Percentiles rank a stretch among this genome's conserved stretches.
Evolutionary conservation across 1,284 basidiomycete species (phyloP).

Genomic region (Inonotus hispidus): DNA sequence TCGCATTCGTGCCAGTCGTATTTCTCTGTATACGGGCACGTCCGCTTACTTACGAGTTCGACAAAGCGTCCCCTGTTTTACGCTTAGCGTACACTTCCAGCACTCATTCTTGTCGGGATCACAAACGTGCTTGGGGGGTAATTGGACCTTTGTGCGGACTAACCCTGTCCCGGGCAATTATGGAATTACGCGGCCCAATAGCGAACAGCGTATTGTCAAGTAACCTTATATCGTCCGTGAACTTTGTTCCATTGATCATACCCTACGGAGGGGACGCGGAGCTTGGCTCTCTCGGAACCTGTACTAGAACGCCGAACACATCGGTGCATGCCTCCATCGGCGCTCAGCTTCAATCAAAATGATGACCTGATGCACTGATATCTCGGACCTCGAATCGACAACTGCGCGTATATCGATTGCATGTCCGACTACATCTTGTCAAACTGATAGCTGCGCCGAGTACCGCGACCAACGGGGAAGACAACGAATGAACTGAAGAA

Average conservation of each 20-base stretch:
- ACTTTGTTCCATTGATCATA: not conserved
- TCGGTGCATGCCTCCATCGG: not conserved
- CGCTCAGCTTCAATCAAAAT: not conserved
- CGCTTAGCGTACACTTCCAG: not conserved
- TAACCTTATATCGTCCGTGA: not conserved
- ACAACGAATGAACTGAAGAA: not conserved
- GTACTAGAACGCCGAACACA: not conserved
- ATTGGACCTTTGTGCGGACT: no score
- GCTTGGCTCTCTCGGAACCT: not conserved
- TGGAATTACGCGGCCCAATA: not conserved
- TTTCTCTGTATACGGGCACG: not conserved
- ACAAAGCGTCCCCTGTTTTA: not conserved
- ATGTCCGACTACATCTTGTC: not conserved
- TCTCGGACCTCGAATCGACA: not conserved
- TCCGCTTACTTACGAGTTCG: not conserved
- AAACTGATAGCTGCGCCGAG: not conserved
- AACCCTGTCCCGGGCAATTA: no score
- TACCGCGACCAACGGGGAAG: not conserved
- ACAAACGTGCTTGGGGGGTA: not conserved
- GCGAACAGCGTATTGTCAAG: not conserved
- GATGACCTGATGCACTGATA: constrained; percentile 4
- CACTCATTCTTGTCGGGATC: not conserved
- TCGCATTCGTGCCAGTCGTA: no score
- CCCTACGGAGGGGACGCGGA: not conserved
- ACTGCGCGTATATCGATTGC: not conserved